Evolutionary conservation across 2,329 filamentous ascomycete genomes (phyloP).

Genomic region (Diaporthe sp.): DNA sequence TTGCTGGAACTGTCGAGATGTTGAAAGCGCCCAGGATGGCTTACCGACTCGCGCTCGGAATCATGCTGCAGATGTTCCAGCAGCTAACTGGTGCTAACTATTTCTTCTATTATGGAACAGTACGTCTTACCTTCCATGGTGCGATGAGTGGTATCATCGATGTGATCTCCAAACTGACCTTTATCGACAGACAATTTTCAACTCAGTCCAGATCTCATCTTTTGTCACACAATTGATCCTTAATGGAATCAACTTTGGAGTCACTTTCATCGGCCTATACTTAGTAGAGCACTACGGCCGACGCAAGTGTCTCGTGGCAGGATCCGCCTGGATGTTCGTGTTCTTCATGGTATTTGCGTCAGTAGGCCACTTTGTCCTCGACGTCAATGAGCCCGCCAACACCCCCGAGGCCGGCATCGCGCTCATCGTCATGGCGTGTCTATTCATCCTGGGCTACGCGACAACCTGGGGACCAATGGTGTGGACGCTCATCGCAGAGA

Average conservation of each 20-base stretch:
- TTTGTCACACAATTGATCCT: constrained; percentile 78
- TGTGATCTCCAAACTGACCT: not conserved
- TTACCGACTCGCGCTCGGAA: constrained; percentile 72
- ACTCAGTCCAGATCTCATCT: constrained; percentile 64
- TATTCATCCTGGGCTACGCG: constrained; percentile 76
- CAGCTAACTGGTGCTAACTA: constrained; percentile 74
- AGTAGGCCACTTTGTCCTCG: constrained; percentile 63
- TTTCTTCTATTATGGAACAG: constrained; percentile 74
- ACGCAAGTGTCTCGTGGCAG: constrained; percentile 71
- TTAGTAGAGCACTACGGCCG: constrained; percentile 77
- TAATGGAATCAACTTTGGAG: constrained; percentile 74
- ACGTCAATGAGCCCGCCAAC: constrained; percentile 49
- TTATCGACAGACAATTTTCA: constrained; percentile 55
- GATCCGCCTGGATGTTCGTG: constrained; percentile 70
- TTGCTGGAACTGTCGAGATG: constrained; percentile 67
- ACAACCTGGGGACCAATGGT: constrained; percentile 77
- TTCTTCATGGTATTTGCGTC: constrained; percentile 72
- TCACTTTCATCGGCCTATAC: constrained; percentile 77
- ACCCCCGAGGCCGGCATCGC: constrained; percentile 64
- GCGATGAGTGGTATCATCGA: not conserved
- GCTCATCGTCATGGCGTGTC: constrained; percentile 73
- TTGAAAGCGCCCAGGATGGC: constrained; percentile 74
- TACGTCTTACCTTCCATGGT: not conserved
- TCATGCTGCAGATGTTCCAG: constrained; percentile 74
- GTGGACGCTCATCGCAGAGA: constrained; percentile 74